Base-by-base conservation (phyloP, 1,139 yeast genomes). In the Geotrichum histeridarum region DNA sequence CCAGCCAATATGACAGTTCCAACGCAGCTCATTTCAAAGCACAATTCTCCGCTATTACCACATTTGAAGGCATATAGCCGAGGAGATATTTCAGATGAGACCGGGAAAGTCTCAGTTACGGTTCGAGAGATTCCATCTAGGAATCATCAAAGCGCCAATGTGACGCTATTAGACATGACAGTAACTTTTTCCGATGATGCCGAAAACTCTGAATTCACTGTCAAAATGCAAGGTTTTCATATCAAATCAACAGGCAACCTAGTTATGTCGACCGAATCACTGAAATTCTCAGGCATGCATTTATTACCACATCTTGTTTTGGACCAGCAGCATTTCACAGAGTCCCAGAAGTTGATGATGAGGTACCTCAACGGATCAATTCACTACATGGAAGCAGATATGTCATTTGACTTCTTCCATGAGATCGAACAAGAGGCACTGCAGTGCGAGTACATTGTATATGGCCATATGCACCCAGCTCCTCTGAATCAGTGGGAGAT, bases 371-470 rank as follows among this genome's bases (percentile, higher is more conserved):
- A 82, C 53, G 67, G 70, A 3, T 73, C 82, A 36, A 54, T 59
- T 42, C 51, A 41, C 35, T 59, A 35, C 56, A 62, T 56, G 31
- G 48, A 67, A 60, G 57, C 59, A 41, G 63, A 67, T 18, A 59
- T 63, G 31, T 61, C 58, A 61, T 63, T 55, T 47, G 27, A 22
- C 27, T 22, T 22, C 27, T 22, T 22, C 27, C 27, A 22, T 22
- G 27, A 22, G 5, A 22, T 22, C 27, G 27, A 22, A 22, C 27
- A 22, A 22, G 60, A 60, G 1, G 37, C 59, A 2, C 51, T 50
- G n/a, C 77, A 76, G 56, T 90, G 98, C 70, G 98, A 91, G 67
- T 82, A 77, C 60, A 71, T 89, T 30, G 70, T 81, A 0, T 89
- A 77, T 65, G 74, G 89, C 47, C 95, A 89, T 63, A 70, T 87